Evolutionary conservation across 768 basidiomycete genomes (phyloP).

Genomic region (Russula olivacea): DNA sequence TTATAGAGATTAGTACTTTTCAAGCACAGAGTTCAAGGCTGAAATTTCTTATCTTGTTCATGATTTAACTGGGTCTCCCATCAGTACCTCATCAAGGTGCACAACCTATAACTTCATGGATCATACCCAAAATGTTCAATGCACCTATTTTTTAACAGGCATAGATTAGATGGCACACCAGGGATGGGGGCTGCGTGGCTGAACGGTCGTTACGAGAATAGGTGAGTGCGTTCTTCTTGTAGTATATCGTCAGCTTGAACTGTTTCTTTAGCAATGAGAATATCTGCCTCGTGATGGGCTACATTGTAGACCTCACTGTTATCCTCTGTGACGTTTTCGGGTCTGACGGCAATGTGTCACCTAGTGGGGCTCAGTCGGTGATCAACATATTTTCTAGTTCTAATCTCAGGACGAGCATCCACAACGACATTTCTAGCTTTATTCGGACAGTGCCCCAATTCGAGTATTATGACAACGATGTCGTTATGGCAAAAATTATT

Average conservation of each 20-base stretch:
- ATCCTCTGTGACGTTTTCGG: background rate
- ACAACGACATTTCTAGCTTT: background rate
- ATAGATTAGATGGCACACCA: background rate
- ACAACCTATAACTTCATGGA: too few species aligned
- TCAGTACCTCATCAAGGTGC: background rate
- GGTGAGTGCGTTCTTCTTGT: background rate
- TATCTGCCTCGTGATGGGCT: conserved; percentile 1
- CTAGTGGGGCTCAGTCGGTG: background rate
- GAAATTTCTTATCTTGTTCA: background rate
- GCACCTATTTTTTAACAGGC: background rate
- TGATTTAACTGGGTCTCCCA: background rate
- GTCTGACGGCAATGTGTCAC: background rate
- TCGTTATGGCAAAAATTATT: background rate
- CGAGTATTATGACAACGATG: background rate
- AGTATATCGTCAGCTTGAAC: background rate
- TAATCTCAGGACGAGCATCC: background rate
- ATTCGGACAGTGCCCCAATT: background rate
- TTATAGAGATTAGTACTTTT: conserved; percentile 2
- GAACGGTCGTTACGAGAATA: background rate
- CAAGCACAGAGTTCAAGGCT: background rate
- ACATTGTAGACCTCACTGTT: conserved; percentile 9
- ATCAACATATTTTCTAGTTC: background rate
- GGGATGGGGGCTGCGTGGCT: background rate
- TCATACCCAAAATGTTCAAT: background rate
- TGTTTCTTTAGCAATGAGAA: conserved; percentile 2